Evolutionary conservation across 495 filamentous ascomycete genomes (phyloP), one percentile per base, ranked within the genome.

Genomic region (Penicillium turbatum): DNA sequence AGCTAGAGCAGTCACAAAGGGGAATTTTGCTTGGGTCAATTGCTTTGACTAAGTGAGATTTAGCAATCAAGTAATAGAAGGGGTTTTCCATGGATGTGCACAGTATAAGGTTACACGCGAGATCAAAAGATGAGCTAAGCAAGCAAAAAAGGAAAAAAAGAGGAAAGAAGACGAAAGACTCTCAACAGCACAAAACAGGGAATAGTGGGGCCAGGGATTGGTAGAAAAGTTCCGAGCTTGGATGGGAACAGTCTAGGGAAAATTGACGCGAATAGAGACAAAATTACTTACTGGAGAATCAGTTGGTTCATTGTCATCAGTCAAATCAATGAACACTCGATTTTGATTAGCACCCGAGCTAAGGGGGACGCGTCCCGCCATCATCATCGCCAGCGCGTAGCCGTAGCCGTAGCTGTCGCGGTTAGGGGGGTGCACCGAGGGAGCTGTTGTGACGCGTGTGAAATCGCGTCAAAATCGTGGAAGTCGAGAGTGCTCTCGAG

Each of bases 1-100:
- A 0, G 55, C 37, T 1, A 55, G 13, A 5, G 35, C 38, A 7
- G 57, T 24, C 16, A 52, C 48, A n/a, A 53, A 55, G 8, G 46
- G 38, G 8, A 49, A 5, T 17, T 26, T 38, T 4, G 10, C 30
- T 19, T 49, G n/a, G 0, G 8, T 16, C 30, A 13, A 19, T 2
- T 15, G 46, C 40, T 30, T 43, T 24, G 27, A 27, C 51, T 21
- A 44, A 32, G 37, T 16, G 31, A 47, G 6, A 38, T 35, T 16
- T 35, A 54, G 42, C 40, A 27, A n/a, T 16, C n/a, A 17, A 44
- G 17, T 34, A 38, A 48, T 13, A n/a, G 6, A 29, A 15, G n/a
- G 24, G 21, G 32, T 41, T 8, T 2, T 24, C 21, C 21, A 2
- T 24, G 21, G 21, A 6, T 3, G 21, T 41, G 13, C 6, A 6